Evolutionary conservation across 768 basidiomycete genomes (phyloP).

Genomic region (Rhodotorula toruloides): DNA sequence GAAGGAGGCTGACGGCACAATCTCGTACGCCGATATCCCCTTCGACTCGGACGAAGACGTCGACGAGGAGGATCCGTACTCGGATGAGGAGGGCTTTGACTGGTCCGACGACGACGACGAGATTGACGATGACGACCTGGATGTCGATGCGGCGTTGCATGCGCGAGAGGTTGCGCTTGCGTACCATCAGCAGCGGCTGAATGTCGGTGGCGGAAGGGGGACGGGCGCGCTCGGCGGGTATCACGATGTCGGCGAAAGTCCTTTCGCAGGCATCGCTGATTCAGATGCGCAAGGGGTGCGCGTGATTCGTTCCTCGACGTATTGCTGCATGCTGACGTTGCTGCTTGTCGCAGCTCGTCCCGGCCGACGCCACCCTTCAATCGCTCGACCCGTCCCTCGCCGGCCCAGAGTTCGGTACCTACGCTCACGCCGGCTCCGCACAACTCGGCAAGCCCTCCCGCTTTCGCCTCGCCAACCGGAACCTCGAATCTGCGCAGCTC

Average conservation of each 20-base stretch:
- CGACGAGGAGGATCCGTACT: constrained; percentile 13
- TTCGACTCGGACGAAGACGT: constrained; percentile 16
- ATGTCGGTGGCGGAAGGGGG: constrained; percentile 28
- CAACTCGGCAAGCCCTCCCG: constrained; percentile 23
- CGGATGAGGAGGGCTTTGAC: constrained; percentile 3
- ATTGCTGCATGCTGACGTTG: not conserved
- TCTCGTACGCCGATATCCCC: constrained; percentile 24
- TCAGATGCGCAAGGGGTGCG: constrained; percentile 27
- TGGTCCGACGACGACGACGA: constrained; percentile 13
- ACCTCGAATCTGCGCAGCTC: constrained; percentile 36
- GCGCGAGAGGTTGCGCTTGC: constrained; percentile 36
- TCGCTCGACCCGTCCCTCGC: constrained; percentile 8
- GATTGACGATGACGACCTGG: constrained; percentile 28
- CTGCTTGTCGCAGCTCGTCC: constrained; percentile 16
- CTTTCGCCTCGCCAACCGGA: constrained; percentile 31
- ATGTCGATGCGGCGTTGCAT: constrained; percentile 34
- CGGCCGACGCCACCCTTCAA: constrained; percentile 12
- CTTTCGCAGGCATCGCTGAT: not conserved
- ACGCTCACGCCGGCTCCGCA: constrained; percentile 8
- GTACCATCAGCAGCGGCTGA: constrained; percentile 31
- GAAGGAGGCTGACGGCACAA: constrained; percentile 5
- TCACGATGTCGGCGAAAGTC: constrained; percentile 5
- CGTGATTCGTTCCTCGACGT: not conserved
- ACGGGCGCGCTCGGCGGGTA: constrained; percentile 34
- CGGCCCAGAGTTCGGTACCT: constrained; percentile 1